Evolutionary conservation across 306 rosid species (phyloP).

Genomic region (Carpinus viminea): DNA sequence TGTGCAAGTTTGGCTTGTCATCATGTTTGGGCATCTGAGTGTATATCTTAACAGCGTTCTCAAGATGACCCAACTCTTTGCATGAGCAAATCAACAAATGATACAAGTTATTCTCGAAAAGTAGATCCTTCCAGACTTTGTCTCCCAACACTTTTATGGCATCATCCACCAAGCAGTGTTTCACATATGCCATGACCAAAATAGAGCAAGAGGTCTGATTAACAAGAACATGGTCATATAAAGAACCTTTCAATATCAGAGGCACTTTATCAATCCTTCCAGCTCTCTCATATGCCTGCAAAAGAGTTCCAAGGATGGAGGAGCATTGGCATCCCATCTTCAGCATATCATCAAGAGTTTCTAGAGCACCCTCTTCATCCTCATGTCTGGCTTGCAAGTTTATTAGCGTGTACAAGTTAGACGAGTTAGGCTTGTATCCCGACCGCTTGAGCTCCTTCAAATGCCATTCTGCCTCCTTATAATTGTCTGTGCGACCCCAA

Average conservation of each 20-base stretch:
- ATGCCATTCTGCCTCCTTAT: conserved; percentile 51
- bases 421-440: conserved; percentile 69
- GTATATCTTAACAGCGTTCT: conserved; percentile 70
- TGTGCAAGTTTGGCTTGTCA: conserved; percentile 69
- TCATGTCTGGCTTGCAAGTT: conserved; percentile 72
- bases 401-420: conserved; percentile 73
- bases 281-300: conserved; percentile 73
- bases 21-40: conserved; percentile 44
- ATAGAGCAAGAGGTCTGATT: conserved; percentile 82
- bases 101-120: conserved; percentile 73
- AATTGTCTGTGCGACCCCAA: conserved; percentile 82
- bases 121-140: conserved; percentile 69
- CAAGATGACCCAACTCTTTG: conserved; percentile 67
- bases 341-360: conserved; percentile 70
- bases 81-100: conserved; percentile 87
- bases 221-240: conserved; percentile 62
- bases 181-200: conserved; percentile 83
- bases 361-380: conserved; percentile 62
- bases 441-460: conserved; percentile 57
- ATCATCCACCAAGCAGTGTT: conserved; percentile 67
- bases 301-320: conserved; percentile 60
- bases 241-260: conserved; percentile 52
- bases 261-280: conserved; percentile 69
- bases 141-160: conserved; percentile 62
- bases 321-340: conserved; percentile 68